Evolutionary conservation across 163 green algal species (phyloP).

Genomic region (Chloroidium sp.): DNA sequence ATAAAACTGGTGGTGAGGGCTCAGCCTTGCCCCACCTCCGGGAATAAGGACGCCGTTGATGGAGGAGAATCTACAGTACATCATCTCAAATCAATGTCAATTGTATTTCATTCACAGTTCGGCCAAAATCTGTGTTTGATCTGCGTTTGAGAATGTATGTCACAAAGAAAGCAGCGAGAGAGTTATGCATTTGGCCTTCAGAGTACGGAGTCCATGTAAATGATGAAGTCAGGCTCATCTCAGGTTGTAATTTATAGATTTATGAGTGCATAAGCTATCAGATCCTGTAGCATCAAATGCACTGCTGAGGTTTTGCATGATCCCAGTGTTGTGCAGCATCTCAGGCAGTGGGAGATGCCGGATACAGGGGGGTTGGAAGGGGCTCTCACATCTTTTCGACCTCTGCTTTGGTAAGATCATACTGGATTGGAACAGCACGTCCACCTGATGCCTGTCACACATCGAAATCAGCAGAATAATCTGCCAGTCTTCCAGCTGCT

Average conservation of each 20-base stretch:
- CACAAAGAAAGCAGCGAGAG: background rate
- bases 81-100: background rate
- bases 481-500: no score
- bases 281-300: background rate
- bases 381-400: conserved; percentile 22
- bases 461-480: no score
- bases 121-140: background rate
- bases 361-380: background rate
- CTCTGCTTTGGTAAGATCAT: conserved; percentile 56
- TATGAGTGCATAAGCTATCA: background rate
- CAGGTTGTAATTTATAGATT: background rate
- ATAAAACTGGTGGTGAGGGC: conserved; percentile 61
- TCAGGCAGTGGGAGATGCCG: background rate
- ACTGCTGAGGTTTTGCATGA: background rate
- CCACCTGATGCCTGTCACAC: conserved; percentile 49
- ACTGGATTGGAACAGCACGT: conserved; percentile 65
- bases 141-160: background rate
- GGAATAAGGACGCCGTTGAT: conserved; percentile 78
- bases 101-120: background rate
- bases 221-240: background rate
- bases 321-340: background rate
- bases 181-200: background rate
- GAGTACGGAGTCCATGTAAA: background rate
- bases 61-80: conserved; percentile 30
- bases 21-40: conserved; percentile 55